Base-by-base conservation (phyloP, 306 rosid genomes). In the Canavalia ensiformis region DNA sequence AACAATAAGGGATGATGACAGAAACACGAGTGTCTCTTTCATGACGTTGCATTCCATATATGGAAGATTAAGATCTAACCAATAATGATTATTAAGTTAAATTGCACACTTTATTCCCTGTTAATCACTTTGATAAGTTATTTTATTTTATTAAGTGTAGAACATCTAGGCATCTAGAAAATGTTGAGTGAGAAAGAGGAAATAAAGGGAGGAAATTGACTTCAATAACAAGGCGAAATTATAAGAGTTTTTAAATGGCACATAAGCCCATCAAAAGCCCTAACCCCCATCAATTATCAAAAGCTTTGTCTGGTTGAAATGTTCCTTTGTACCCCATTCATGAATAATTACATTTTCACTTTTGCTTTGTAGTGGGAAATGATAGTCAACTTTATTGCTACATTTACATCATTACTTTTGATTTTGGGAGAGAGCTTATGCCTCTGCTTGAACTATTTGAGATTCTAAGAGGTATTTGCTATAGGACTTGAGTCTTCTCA, bases 291-390 rank as follows among this genome's bases (percentile, higher is more conserved):
- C 84, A 88, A 89, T 85, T 81, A 89, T 89, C 52, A 81, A 87
- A 88, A 81, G 84, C 52, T 74, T 83, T 90, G 92, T 90, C 89
- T 86, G 87, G 94, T 89, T 88, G 92, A 91, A 91, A 84, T 84
- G 89, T 84, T 89, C 80, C 68, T 78, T 72, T 76, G 91, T 91
- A 81, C 83, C 91, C 89, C 87, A 87, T 89, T 73, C 34, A 74
- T 81, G 82, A 82, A 87, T 89, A 88, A 91, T 93, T 88, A 86
- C 91, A 83, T 69, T 63, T 72, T 82, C 51, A 86, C 96, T 93
- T 93, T 93, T 89, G 91, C 90, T 91, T 91, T 90, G 85, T 87
- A 72, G 92, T 88, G 92, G 96, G 83, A 89, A 87, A 91, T 87
- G 83, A 90, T 90, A 81, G 87, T 88, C 90, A 91, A 87, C 90